A percentile compares a stretch with the other conserved stretches of the same genome.
Conservation (phyloP, 805 yeast species). For the Wickerhamiella cacticola region DNA sequence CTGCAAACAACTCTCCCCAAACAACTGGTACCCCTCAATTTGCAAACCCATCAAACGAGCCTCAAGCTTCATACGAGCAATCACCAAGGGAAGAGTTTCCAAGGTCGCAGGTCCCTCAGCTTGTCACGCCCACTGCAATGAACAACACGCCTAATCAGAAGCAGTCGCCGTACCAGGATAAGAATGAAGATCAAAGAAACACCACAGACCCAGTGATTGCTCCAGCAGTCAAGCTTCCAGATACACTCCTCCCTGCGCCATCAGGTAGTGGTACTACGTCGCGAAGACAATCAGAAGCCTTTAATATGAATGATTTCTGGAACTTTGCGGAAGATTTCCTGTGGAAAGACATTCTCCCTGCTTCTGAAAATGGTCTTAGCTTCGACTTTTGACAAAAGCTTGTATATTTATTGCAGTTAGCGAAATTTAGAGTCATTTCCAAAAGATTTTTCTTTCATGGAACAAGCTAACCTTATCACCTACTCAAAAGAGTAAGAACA, state of each 20-base stretch:
- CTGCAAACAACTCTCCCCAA: neutral
- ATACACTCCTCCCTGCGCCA: neutral
- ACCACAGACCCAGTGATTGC: conserved; percentile 1
- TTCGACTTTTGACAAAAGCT: conserved; percentile 5
- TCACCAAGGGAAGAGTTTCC: neutral
- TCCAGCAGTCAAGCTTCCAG: conserved; percentile 2
- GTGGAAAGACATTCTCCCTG: conserved; percentile 7
- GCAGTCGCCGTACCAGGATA: neutral
- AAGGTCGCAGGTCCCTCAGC: neutral
- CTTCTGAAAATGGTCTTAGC: conserved; percentile 7
- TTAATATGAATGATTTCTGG: conserved; percentile 9
- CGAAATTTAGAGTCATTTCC: neutral
- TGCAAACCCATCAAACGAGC: neutral
- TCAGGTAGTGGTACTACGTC: neutral
- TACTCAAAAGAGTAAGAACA: neutral
- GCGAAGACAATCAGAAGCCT: conserved; percentile 8
- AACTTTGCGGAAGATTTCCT: conserved; percentile 10
- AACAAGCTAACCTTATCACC: neutral
- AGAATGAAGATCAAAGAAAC: neutral
- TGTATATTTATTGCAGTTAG: neutral
- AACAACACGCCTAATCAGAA: neutral
- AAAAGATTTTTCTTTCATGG: neutral
- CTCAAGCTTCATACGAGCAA: neutral
- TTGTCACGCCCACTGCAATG: neutral
- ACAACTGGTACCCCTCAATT: neutral